Percentiles rank a stretch among this genome's conserved stretches.
Evolutionary conservation across 768 basidiomycete genomes (phyloP).

Genomic region (Tubosaeta brunneosetosa): DNA sequence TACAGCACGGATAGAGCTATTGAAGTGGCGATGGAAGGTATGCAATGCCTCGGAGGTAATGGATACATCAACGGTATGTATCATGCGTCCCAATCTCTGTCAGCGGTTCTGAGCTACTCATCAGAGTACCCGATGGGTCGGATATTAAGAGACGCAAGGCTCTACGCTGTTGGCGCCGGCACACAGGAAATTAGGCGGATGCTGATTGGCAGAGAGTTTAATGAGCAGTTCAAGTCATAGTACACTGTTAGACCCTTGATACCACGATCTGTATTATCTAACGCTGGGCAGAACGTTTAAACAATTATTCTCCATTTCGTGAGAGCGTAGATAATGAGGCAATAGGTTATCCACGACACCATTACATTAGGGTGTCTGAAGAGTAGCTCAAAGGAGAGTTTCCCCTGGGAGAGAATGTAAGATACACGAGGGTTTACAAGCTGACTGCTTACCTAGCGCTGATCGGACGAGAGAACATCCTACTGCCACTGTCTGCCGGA

Average conservation of each 20-base stretch:
- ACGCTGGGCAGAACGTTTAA: neutral
- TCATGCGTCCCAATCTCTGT: neutral
- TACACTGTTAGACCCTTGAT: no score
- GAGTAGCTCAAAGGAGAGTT: slow-evolving; percentile 26
- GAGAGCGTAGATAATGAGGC: neutral
- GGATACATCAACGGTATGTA: slow-evolving; percentile 87
- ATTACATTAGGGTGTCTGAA: neutral
- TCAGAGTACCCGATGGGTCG: slow-evolving; percentile 88
- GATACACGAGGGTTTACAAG: neutral
- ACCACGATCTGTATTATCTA: no score
- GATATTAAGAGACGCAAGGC: slow-evolving; percentile 77
- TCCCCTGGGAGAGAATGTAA: slow-evolving; percentile 26
- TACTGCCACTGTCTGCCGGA: slow-evolving; percentile 83
- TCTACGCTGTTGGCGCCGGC: slow-evolving; percentile 95
- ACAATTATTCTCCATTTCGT: neutral
- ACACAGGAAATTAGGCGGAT: slow-evolving; percentile 94
- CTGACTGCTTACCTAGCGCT: slow-evolving; percentile 60
- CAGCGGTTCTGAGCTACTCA: neutral
- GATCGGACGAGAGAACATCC: slow-evolving; percentile 83
- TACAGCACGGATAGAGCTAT: slow-evolving; percentile 91
- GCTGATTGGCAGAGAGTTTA: slow-evolving; percentile 93
- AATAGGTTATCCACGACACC: slow-evolving; percentile 1
- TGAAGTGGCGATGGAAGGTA: slow-evolving; percentile 85
- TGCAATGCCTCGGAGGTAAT: slow-evolving; percentile 93
- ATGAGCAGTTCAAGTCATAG: slow-evolving; percentile 50